Evolutionary conservation across 139 green algal species (phyloP), one percentile per base, ranked within the genome.

Genomic region (Diplosphaera chodatii): DNA sequence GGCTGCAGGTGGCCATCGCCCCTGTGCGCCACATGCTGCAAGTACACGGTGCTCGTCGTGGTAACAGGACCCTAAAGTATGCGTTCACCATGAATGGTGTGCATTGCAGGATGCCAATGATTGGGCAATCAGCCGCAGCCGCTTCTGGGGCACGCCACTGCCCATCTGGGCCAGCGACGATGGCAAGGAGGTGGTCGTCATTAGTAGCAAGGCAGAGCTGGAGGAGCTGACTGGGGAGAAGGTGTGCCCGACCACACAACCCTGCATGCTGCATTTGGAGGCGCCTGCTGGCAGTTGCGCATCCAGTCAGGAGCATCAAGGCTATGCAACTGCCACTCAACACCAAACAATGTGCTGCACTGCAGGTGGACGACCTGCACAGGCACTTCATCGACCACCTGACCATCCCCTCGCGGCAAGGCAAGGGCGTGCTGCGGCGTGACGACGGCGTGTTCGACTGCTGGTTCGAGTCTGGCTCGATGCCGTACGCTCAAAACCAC

Each of bases 361-460:
- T 18, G 41, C 64, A 90, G 84, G 82, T 95, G 16, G 93, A 85
- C 2, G 95, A 99, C 82, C 82, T 99, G 55, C 95, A 99, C 78
- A 80, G 95, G 28, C 95, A 99, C 86, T 94, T 96, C 82, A 97
- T 99, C 78, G 95, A 99, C 77, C 82, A 97, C 78, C 77, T 99
- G 31, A 96, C 88, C 64, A 98, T 99, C 80, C 95, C 95, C 64
- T 94, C 84, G 55, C 78, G 70, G n/a, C 67, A 83, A 66, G 85
- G 88, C 77, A 87, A 85, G 65, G 86, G 84, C 4, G 41, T 79
- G 34, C 86, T 97, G 77, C 71, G 76, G n/a, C 85, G 92, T 27
- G 82, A 97, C 62, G 88, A 95, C n/a, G 92, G 96, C 40, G 95
- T 99, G n/a, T 99, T 99, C 83, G 95, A 99, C 83, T 99, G 95